A percentile compares a stretch with the other conserved stretches of the same genome.
These are phyloP conservation scores for Claviceps sorghi DNA, from an alignment of 2,329 filamentous ascomycete genomes.

Conservation along the genomic window DNA sequence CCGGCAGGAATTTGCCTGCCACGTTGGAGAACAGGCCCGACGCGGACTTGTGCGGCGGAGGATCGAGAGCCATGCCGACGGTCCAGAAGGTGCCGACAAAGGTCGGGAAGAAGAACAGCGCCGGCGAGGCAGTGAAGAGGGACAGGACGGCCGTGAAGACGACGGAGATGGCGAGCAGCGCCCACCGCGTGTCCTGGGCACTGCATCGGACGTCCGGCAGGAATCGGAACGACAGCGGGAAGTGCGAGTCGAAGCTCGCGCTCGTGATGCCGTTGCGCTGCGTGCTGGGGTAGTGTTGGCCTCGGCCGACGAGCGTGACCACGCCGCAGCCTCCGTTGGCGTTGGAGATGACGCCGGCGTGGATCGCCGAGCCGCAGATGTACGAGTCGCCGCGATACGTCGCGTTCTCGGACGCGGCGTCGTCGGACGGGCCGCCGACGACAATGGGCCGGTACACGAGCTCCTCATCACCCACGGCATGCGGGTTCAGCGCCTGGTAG, in stretches of 20 bases:
- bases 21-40: conserved; percentile 62
- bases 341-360: conserved; percentile 64
- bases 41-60: conserved; percentile 54
- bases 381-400: conserved; percentile 82
- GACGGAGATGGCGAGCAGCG: conserved; percentile 65
- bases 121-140: conserved; percentile 64
- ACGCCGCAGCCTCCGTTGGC: conserved; percentile 68
- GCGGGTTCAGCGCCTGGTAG: conserved; percentile 52
- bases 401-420: conserved; percentile 26
- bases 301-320: conserved; percentile 56
- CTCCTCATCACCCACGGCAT: conserved; percentile 58
- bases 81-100: conserved; percentile 81
- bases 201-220: conserved; percentile 48
- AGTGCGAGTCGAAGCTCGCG: conserved; percentile 70
- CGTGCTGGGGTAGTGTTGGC: conserved; percentile 46
- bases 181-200: conserved; percentile 70
- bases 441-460: conserved; percentile 51
- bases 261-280: conserved; percentile 63
- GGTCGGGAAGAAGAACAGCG: conserved; percentile 69
- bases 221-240: conserved; percentile 78
- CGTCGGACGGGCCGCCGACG: conserved; percentile 46
- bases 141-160: conserved; percentile 66
- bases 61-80: conserved; percentile 78
- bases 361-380: conserved; percentile 72
- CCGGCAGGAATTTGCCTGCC: conserved; percentile 70